Percentiles rank a stretch among this genome's conserved stretches.
phyloP scores from a whole-genome alignment of 2,329 filamentous ascomycete genomes.

The Zymoseptoria ardabiliae region DNA sequence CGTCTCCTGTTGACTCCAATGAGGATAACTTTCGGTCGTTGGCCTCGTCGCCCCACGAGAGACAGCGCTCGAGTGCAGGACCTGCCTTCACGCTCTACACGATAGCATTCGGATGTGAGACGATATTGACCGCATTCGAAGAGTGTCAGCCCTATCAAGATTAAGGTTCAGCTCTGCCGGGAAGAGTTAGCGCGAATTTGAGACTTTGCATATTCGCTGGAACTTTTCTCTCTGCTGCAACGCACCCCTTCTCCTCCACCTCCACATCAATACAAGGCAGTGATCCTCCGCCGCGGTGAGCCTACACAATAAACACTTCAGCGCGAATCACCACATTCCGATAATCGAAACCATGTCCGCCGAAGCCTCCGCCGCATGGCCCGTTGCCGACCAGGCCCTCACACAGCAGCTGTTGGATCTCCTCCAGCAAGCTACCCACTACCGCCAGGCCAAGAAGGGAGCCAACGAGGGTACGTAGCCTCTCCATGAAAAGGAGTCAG shows the following conservation, averaged over 20 bases:
- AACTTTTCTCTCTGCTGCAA: not conserved
- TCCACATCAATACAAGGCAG: not conserved
- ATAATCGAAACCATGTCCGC: slow-evolving; percentile 16
- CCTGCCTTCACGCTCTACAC: not conserved
- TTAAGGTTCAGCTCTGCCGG: not conserved
- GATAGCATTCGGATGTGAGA: not conserved
- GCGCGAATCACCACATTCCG: not conserved
- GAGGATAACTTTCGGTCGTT: not conserved
- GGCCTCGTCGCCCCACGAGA: not conserved
- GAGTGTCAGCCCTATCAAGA: not conserved
- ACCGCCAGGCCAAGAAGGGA: slow-evolving; percentile 72
- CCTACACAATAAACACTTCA: not conserved
- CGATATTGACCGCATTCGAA: not conserved
- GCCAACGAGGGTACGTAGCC: slow-evolving; percentile 56
- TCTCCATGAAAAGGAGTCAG: not conserved
- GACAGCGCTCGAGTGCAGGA: not conserved
- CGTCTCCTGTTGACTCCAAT: not conserved
- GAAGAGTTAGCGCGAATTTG: not conserved
- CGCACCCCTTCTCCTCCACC: not conserved
- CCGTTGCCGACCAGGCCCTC: slow-evolving; percentile 42
- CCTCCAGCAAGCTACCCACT: slow-evolving; percentile 59
- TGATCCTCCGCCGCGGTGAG: not conserved
- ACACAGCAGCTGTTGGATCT: slow-evolving; percentile 41
- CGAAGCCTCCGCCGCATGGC: slow-evolving; percentile 45
- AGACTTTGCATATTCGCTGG: not conserved